These are phyloP conservation scores for Lotus japonicus DNA, from an alignment of 306 rosid species.

Conservation along the genomic window DNA sequence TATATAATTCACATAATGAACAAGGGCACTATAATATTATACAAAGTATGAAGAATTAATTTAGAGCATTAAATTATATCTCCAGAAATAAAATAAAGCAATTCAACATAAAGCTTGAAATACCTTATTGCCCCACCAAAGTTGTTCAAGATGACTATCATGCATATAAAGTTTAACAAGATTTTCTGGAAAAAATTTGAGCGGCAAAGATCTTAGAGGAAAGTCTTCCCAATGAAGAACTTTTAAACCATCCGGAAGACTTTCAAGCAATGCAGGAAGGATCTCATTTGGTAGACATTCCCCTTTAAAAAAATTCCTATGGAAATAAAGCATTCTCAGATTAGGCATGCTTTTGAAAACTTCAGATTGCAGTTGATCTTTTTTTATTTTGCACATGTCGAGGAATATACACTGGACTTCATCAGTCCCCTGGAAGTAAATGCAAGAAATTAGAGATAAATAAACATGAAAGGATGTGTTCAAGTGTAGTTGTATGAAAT, in stretches of 20 bases:
- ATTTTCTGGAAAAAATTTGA: background rate
- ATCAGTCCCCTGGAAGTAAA: slow-evolving; percentile 24
- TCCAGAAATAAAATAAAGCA: background rate
- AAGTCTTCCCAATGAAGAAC: slow-evolving; percentile 19
- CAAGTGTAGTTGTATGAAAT: too few relatives aligned
- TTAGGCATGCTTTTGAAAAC: slow-evolving; percentile 2
- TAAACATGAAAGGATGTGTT: background rate
- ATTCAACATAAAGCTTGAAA: background rate
- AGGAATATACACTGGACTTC: slow-evolving; percentile 9
- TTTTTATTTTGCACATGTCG: background rate
- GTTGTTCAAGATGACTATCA: background rate
- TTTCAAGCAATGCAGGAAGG: background rate
- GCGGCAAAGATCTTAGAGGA: background rate
- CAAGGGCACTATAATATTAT: too few relatives aligned
- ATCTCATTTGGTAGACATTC: background rate
- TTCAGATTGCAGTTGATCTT: background rate
- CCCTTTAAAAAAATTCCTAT: background rate
- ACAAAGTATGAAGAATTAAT: too few relatives aligned
- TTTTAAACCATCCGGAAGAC: background rate
- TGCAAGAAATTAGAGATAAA: background rate
- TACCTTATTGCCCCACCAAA: slow-evolving; percentile 21
- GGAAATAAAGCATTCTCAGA: background rate
- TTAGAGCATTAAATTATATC: too few relatives aligned
- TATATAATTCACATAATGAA: too few relatives aligned
- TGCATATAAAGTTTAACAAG: slow-evolving; percentile 19